Percentiles rank a stretch among this genome's conserved stretches.
Conservation (phyloP, 2,329 filamentous ascomycete species). For the Graphilbum ipis-grandicollis region DNA sequence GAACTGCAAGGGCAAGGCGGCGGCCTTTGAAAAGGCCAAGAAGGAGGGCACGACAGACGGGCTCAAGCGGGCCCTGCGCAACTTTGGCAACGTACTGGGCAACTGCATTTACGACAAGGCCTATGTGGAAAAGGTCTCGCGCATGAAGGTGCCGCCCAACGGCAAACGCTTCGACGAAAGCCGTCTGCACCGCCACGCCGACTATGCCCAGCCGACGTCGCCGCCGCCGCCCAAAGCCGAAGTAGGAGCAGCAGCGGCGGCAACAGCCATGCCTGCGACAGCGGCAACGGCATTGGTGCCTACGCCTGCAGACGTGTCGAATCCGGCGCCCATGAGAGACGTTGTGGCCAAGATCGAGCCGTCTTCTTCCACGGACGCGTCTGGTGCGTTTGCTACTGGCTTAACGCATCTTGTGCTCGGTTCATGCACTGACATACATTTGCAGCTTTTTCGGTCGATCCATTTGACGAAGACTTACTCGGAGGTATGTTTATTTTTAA, state of each 20-base stretch:
- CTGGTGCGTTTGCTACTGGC: conserved; percentile 1
- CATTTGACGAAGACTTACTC: conserved; percentile 25
- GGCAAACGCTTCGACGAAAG: conserved; percentile 51
- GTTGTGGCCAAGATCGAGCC: not conserved
- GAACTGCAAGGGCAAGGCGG: conserved; percentile 87
- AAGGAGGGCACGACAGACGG: conserved; percentile 95
- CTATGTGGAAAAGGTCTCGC: conserved; percentile 77
- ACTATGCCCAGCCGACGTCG: conserved; percentile 54
- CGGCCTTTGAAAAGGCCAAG: conserved; percentile 95
- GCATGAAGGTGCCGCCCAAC: conserved; percentile 66
- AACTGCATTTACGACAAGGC: conserved; percentile 98
- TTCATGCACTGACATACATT: not conserved
- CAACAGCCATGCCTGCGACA: not conserved
- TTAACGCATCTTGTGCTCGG: too few species aligned
- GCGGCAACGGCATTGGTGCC: not conserved
- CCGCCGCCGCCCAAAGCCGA: conserved; percentile 19
- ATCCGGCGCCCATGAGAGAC: too few species aligned
- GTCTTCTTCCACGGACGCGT: not conserved
- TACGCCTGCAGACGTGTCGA: too few species aligned
- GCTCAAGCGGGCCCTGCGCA: conserved; percentile 74
- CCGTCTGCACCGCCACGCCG: conserved; percentile 66
- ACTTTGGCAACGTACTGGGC: conserved; percentile 91
- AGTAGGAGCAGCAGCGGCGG: not conserved
- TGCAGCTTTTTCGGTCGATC: conserved; percentile 1
- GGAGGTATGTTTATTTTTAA: conserved; percentile 29